Conservation (phyloP, 768 basidiomycete genomes). For the Lactarius trivialis region DNA sequence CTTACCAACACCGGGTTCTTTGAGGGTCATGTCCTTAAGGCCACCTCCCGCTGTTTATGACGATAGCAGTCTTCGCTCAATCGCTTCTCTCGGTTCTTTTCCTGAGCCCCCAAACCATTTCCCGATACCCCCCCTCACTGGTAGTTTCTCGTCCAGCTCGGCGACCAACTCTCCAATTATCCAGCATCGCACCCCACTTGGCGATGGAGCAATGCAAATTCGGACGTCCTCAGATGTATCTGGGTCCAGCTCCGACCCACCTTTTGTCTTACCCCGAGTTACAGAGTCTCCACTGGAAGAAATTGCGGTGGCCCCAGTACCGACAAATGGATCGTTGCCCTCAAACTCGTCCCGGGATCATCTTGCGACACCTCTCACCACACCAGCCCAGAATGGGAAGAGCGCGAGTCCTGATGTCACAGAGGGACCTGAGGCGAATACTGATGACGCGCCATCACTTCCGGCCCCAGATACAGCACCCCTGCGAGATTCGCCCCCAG, state of each 20-base stretch:
- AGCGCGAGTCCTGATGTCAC: neutral
- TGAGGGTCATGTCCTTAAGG: neutral
- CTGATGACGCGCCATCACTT: neutral
- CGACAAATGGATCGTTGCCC: neutral
- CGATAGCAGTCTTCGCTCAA: constrained; percentile 30
- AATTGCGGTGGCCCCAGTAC: neutral
- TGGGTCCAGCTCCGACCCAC: constrained; percentile 9
- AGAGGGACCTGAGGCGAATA: neutral
- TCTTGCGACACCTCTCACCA: neutral
- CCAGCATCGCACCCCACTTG: neutral
- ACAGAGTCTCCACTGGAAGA: constrained; percentile 17
- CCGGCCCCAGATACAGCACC: neutral
- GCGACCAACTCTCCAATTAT: constrained; percentile 3
- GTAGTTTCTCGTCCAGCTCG: constrained; percentile 15
- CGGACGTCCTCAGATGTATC: constrained; percentile 16
- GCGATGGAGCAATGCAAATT: constrained; percentile 1
- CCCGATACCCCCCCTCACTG: constrained; percentile 46
- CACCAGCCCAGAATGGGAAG: neutral
- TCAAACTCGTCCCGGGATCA: neutral
- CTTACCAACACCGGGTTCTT: constrained; percentile 1
- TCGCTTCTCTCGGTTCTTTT: constrained; percentile 68
- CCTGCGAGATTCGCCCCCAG: neutral
- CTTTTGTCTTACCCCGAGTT: constrained; percentile 4
- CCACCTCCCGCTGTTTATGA: constrained; percentile 14
- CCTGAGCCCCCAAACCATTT: constrained; percentile 68